phyloP scores from a whole-genome alignment of 495 filamentous ascomycete species.

The Cercophora scortea region DNA sequence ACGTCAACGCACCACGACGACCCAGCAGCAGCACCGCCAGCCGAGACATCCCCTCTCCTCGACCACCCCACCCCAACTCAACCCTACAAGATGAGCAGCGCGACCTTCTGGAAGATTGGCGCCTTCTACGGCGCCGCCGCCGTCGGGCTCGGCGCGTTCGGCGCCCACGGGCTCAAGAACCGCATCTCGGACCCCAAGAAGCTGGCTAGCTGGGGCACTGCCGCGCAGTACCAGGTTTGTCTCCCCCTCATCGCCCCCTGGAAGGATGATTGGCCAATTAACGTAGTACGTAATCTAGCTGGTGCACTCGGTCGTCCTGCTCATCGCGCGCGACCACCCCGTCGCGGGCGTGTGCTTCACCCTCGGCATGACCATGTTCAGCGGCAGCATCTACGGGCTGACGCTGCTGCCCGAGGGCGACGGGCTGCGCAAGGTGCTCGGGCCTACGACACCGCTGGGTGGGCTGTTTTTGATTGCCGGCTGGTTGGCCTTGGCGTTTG shows the following conservation, averaged over 20 bases:
- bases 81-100: conserved; percentile 12
- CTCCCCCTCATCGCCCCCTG: neutral
- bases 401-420: conserved; percentile 48
- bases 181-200: conserved; percentile 44
- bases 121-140: conserved; percentile 51
- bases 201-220: conserved; percentile 48
- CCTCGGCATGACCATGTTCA: conserved; percentile 50
- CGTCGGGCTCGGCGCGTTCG: conserved; percentile 56
- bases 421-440: conserved; percentile 29
- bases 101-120: conserved; percentile 47
- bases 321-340: conserved; percentile 36
- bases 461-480: conserved; percentile 51
- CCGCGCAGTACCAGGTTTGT: conserved; percentile 54
- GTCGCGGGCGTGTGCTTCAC: conserved; percentile 32
- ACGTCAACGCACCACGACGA: too few species aligned
- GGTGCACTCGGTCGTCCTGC: conserved; percentile 49
- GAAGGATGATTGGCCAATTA: neutral
- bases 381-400: conserved; percentile 52
- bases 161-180: conserved; percentile 55
- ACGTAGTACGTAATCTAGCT: too few species aligned
- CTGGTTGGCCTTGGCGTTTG: conserved; percentile 34
- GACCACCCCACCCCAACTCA: too few species aligned
- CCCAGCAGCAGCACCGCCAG: too few species aligned
- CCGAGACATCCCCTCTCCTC: too few species aligned
- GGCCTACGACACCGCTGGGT: conserved; percentile 53